Conservation (phyloP, 805 yeast species). For the Suhomyces sp. region DNA sequence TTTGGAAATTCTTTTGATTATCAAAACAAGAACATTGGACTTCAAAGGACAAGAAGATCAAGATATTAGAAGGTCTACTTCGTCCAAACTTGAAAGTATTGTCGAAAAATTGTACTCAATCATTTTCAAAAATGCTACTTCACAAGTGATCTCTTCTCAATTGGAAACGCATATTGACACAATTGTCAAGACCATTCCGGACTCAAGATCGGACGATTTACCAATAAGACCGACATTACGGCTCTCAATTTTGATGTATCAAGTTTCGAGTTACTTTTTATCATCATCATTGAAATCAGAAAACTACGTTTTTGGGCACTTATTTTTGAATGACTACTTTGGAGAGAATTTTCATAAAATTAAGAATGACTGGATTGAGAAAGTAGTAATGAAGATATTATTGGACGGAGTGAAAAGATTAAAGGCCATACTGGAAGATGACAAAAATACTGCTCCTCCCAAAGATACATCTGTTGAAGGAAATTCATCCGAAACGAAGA, state of each 20-base stretch:
- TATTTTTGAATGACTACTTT: constrained; percentile 21
- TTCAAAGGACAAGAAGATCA: neutral
- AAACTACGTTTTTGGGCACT: constrained; percentile 15
- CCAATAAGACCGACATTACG: constrained; percentile 18
- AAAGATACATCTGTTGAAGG: constrained; percentile 1
- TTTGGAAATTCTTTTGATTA: constrained; percentile 12
- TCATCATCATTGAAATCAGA: constrained; percentile 1
- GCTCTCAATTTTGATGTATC: constrained; percentile 18
- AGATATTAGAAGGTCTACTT: neutral
- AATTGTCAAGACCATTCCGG: neutral
- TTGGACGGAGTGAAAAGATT: neutral
- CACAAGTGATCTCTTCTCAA: neutral
- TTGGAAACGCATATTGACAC: neutral
- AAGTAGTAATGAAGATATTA: constrained; percentile 5
- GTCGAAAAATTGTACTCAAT: neutral
- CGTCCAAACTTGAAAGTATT: neutral
- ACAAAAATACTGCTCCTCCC: neutral
- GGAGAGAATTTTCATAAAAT: constrained; percentile 17
- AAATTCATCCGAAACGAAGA: neutral
- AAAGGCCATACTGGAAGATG: neutral
- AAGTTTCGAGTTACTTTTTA: constrained; percentile 2
- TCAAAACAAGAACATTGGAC: neutral
- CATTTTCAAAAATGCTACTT: neutral
- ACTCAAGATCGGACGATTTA: neutral
- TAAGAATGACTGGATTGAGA: constrained; percentile 38